These are phyloP conservation scores for Didymella lethalis DNA, from an alignment of 2,329 filamentous ascomycete species.

Conservation along the genomic window DNA sequence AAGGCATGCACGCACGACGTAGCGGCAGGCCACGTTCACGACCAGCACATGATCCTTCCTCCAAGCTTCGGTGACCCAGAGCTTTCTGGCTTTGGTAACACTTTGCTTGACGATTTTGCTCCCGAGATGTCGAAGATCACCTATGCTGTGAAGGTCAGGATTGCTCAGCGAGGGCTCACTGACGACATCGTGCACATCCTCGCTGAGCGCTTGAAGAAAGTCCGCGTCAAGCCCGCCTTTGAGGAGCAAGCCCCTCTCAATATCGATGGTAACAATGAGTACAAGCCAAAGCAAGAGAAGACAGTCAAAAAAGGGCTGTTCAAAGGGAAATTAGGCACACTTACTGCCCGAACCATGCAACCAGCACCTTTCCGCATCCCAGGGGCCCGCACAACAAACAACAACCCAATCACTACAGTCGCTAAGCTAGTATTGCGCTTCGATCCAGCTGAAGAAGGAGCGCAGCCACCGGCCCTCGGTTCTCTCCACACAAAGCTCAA, in stretches of 20 bases:
- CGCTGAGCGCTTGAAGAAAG: slow-evolving; percentile 61
- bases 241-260: slow-evolving; percentile 68
- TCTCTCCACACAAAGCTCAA: slow-evolving; percentile 64
- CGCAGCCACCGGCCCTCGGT: slow-evolving; percentile 62
- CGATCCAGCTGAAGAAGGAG: slow-evolving; percentile 61
- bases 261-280: slow-evolving; percentile 58
- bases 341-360: slow-evolving; percentile 66
- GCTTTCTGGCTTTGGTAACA: slow-evolving; percentile 59
- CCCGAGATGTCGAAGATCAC: slow-evolving; percentile 69
- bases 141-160: slow-evolving; percentile 62
- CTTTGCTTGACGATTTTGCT: slow-evolving; percentile 66
- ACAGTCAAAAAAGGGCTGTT: slow-evolving; percentile 67
- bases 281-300: slow-evolving; percentile 66
- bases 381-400: slow-evolving; percentile 48
- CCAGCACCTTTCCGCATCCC: slow-evolving; percentile 64
- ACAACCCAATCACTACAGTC: slow-evolving; percentile 60
- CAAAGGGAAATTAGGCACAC: slow-evolving; percentile 64
- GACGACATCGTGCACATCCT: slow-evolving; percentile 55
- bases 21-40: slow-evolving; percentile 60
- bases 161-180: slow-evolving; percentile 52
- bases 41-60: slow-evolving; percentile 66
- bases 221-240: slow-evolving; percentile 67
- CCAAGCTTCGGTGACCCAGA: slow-evolving; percentile 68
- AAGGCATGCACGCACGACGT: slow-evolving; percentile 65
- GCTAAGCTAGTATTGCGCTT: slow-evolving; percentile 67